Base-by-base conservation (phyloP, 1,139 yeast genomes). In the Hyphopichia pseudoburtonii region DNA sequence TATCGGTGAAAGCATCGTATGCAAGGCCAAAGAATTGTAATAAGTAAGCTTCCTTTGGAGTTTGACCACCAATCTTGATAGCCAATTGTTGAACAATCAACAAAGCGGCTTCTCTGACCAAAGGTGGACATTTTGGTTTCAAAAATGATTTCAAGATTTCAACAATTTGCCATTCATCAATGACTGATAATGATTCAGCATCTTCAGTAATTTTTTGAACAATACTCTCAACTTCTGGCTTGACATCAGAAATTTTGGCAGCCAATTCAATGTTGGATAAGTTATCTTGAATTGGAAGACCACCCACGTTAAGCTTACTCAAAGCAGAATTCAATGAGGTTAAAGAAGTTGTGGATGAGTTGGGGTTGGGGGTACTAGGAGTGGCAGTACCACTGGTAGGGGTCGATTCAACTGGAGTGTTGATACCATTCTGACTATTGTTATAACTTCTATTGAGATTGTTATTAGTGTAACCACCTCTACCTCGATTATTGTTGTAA, bases 1-100 rank as follows among this genome's bases (percentile, higher is more conserved):
- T 92, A 55, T 92, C 97, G 36, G 92, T 80, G 41, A 80, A 70
- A 44, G 70, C 72, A 60, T 80, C 96, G 59, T 73, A 80, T 40
- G 77, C 85, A 43, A 66, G 64, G 17, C 67, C 69, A 47, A 79
- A 75, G 39, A 76, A 76, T 40, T 77, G 80, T 32, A 82, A 60
- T 41, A 89, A 69, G 56, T 81, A 82, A 1, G 90, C 84, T 63
- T 89, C 96, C 39, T 76, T 78, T 41, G 86, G 94, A 32, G 86
- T 69, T 44, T 74, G 72, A 30, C 86, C 85, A 14, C 84, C 83
- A 48, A 81, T 76, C 47, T 72, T 74, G 48, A 79, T 70, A 33
- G 87, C 83, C 48, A 89, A 68, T 38, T 83, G 77, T 39, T 87
- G 83, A 35, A 88, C 68, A 36, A 87, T 64, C 34, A 86, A 54